phyloP scores from a whole-genome alignment of 106 monocot species.

The Platanthera guangdongensis region DNA sequence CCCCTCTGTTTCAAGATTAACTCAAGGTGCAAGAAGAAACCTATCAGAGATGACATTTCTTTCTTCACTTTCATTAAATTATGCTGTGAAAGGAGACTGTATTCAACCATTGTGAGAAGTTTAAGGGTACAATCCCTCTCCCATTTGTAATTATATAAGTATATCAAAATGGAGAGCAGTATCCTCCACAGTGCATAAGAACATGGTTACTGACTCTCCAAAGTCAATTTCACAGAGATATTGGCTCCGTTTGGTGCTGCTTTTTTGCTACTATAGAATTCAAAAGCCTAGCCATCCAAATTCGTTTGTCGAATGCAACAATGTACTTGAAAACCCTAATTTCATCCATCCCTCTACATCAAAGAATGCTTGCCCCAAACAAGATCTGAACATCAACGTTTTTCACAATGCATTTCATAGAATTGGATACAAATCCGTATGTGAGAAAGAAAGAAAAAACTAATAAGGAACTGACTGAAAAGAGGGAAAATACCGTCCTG shows the following conservation, averaged over 20 bases:
- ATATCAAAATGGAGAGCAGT: neutral
- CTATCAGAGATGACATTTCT: neutral
- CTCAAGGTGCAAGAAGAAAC: neutral
- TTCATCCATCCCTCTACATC: neutral
- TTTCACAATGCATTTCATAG: neutral
- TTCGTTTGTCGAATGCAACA: neutral
- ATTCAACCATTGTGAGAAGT: neutral
- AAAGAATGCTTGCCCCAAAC: neutral
- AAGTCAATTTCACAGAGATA: neutral
- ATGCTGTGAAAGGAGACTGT: neutral
- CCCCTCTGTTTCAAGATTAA: neutral
- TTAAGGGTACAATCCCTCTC: neutral
- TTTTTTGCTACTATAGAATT: neutral
- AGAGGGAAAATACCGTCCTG: constrained; percentile 28
- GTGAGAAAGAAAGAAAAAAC: neutral
- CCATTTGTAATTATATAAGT: neutral
- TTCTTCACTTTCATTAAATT: neutral
- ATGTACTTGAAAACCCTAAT: neutral
- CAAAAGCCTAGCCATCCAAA: neutral
- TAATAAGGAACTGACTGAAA: neutral
- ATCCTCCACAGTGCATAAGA: neutral
- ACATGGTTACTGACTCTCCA: neutral
- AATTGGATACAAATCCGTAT: neutral
- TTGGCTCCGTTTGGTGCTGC: neutral
- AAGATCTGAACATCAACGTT: neutral